Evolutionary conservation across 2,329 filamentous ascomycete genomes (phyloP).

Genomic region (Penicillium sp.): DNA sequence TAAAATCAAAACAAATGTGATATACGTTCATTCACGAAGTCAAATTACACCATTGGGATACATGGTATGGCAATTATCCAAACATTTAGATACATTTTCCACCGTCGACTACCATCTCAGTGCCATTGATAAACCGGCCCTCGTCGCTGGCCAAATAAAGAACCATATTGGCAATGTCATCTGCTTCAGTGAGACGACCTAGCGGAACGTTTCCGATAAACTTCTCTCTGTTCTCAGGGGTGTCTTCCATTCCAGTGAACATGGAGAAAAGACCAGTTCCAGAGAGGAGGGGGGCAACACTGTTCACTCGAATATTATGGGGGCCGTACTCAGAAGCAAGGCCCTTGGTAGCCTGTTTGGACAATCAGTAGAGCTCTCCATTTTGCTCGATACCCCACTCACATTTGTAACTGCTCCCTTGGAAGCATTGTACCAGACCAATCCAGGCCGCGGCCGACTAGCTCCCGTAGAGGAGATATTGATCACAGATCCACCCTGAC

Average conservation of each 20-base stretch:
- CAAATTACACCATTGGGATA: neutral
- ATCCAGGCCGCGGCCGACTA: slow-evolving; percentile 42
- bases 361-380: neutral
- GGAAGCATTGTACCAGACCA: slow-evolving; percentile 50
- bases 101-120: slow-evolving; percentile 68
- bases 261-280: slow-evolving; percentile 63
- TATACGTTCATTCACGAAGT: neutral
- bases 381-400: slow-evolving; percentile 3
- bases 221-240: slow-evolving; percentile 46
- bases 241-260: slow-evolving; percentile 46
- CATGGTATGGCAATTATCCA: neutral
- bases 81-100: slow-evolving; percentile 44
- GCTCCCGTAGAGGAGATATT: slow-evolving; percentile 49
- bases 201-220: slow-evolving; percentile 48
- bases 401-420: slow-evolving; percentile 50
- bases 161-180: slow-evolving; percentile 70
- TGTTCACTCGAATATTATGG: slow-evolving; percentile 72
- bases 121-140: slow-evolving; percentile 69
- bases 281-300: slow-evolving; percentile 68
- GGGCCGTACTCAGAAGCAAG: slow-evolving; percentile 73
- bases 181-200: slow-evolving; percentile 45
- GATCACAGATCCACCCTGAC: slow-evolving; percentile 45
- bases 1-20: neutral
- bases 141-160: slow-evolving; percentile 72
- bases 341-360: slow-evolving; percentile 60